Evolutionary conservation across 495 filamentous ascomycete species (phyloP), one percentile per base, ranked within the genome.

Genomic region (Xylaria curta): DNA sequence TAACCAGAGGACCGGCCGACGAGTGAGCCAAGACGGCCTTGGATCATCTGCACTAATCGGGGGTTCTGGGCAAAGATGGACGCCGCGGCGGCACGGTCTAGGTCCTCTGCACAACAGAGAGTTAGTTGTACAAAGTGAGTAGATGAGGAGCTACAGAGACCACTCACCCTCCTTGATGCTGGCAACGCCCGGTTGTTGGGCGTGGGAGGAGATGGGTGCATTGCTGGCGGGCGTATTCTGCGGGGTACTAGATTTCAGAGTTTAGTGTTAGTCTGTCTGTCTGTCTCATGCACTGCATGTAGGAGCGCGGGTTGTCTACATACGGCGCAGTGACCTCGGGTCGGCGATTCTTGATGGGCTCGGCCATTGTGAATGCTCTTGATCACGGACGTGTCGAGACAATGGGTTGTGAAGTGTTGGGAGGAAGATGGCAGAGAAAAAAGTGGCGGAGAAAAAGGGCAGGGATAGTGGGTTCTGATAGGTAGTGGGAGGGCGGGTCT

Each of bases 1-100:
- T 99, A 99, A 74, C 97, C 97, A 26, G 96, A 98, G 59, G 97
- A 97, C 66, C 92, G 90, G 73, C 97, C 97, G 73, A 99, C 94
- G 66, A 99, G 92, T 44, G 91, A 90, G 72, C 94, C 93, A 75
- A 99, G 91, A 82, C 96, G 96, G 66, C 94, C 94, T 84, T 99
- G 93, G 78, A 99, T 98, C 92, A 98, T 96, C 42, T 92, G 92
- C 47, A 98, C 92, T 71, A 99, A 88, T 74, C 90, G 91, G 42
- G 97, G 97, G 82, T 99, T 97, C 77, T 93, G 90, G 74, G 97
- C 95, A 78, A 99, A 97, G 77, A 98, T 88, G 60, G 92, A 94
- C 61, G 94, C 94, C 58, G 96, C 94, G 65, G 93, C 86, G 42
- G 90, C 93, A 82, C 90, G 92, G 79, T 97, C 94, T 75, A 97